These are phyloP conservation scores for Apiospora arundinis DNA, from an alignment of 2,329 filamentous ascomycete species.

Conservation along the genomic window DNA sequence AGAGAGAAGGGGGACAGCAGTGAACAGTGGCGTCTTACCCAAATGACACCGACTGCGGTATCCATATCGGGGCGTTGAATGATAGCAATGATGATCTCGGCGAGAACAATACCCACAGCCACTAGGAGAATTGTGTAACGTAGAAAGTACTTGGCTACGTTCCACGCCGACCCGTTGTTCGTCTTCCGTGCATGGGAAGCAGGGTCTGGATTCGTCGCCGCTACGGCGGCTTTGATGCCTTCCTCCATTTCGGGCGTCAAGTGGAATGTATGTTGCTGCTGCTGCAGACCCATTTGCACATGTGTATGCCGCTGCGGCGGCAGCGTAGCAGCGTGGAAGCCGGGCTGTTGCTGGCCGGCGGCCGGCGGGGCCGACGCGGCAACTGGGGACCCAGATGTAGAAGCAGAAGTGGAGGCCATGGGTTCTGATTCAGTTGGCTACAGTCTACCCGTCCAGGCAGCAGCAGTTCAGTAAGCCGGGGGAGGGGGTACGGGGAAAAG, in stretches of 20 bases:
- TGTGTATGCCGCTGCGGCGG: not conserved
- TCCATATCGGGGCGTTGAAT: not conserved
- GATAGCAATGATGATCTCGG: conserved; percentile 18
- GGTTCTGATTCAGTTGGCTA: not conserved
- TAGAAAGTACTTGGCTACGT: conserved; percentile 8
- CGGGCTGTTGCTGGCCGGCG: not conserved
- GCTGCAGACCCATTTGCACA: not conserved
- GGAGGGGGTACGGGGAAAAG: not conserved
- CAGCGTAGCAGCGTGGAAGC: not conserved
- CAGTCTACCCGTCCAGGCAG: not conserved
- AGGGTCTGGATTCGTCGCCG: not conserved
- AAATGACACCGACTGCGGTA: conserved; percentile 6
- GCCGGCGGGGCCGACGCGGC: not conserved
- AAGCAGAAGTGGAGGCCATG: conserved; percentile 9
- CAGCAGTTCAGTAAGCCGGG: not conserved
- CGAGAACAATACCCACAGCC: not conserved
- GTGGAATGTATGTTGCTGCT: not conserved
- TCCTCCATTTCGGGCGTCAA: conserved; percentile 19
- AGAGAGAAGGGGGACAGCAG: not conserved
- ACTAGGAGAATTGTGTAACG: not conserved
- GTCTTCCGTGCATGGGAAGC: not conserved
- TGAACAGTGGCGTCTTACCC: not conserved
- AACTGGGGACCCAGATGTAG: not conserved
- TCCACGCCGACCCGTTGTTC: not conserved
- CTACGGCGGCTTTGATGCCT: conserved; percentile 19